Evolutionary conservation across 208 protist species (phyloP), one percentile per base, ranked within the genome.

Genomic region (Crithidia expoeki): DNA sequence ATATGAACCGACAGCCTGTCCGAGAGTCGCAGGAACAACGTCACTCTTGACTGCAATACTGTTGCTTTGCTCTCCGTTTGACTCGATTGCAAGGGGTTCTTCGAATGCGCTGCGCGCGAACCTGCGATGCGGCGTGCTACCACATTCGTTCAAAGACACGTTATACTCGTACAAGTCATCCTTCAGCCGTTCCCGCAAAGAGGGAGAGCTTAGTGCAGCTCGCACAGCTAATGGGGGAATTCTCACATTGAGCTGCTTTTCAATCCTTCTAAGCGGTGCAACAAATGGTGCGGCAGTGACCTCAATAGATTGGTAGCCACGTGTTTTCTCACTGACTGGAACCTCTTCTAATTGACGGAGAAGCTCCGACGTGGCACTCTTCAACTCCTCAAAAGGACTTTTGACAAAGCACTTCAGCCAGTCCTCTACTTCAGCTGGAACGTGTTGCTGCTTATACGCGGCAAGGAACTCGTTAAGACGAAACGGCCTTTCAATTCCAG

Each of bases 381-480:
- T 33, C 14, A 96, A 79, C 55, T 84, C 80, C 33, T 77, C 76
- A n/a, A 81, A 71, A 12, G 91, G 91, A 21, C 82, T 74, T 59
- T 86, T 83, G 3, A 96, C 68, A 75, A 90, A 92, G 76, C 74
- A 94, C 40, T 60, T 21, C 27, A 96, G 74, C 90, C 92, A 96
- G 33, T 96, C 92, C 59, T 96, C 89, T 0, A 96, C 86, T 52
- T 96, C 89, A 16, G 86, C 42, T 23, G 92, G 92, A n/a, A 96
- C 87, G 68, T 96, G 89, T 34, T 90, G 76, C 50, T 92, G 78
- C 67, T 93, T 68, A 68, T 96, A 96, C 6, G 78, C 81, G 3
- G 84, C 68, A 53, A 94, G 74, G 77, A 96, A 96, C 57, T 96
- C 89, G 25, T 83, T 38, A 36, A 96, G 80, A 28, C 92, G 80